phyloP scores from a whole-genome alignment of 2,329 filamentous ascomycete species.

The Penicillium sp. region DNA sequence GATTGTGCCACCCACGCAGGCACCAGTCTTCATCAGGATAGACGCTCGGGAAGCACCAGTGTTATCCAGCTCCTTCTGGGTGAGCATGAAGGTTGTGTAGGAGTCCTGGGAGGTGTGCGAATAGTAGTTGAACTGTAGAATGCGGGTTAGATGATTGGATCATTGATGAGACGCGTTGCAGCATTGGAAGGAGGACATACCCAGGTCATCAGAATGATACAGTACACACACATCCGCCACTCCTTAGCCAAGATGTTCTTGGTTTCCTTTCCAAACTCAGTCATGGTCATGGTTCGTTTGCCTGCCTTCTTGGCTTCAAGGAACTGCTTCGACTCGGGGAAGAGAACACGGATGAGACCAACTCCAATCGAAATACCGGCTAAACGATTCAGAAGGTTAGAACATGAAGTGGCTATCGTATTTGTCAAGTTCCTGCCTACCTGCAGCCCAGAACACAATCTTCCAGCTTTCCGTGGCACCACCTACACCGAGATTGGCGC shows the following conservation, averaged over 20 bases:
- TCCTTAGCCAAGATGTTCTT: slow-evolving; percentile 62
- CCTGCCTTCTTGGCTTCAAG: slow-evolving; percentile 60
- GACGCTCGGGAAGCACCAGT: slow-evolving; percentile 61
- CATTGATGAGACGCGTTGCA: too few relatives aligned
- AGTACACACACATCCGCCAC: slow-evolving; percentile 74
- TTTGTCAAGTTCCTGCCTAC: slow-evolving; percentile 31
- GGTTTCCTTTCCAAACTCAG: slow-evolving; percentile 63
- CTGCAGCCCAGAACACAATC: slow-evolving; percentile 65
- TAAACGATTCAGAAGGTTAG: slow-evolving; percentile 7
- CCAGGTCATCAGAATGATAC: slow-evolving; percentile 70
- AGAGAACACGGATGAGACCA: slow-evolving; percentile 60
- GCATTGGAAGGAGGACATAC: slow-evolving; percentile 9
- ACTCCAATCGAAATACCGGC: slow-evolving; percentile 44
- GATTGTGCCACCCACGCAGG: slow-evolving; percentile 53
- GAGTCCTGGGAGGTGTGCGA: slow-evolving; percentile 75
- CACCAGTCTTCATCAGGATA: slow-evolving; percentile 76
- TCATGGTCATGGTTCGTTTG: slow-evolving; percentile 43
- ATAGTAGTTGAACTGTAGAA: slow-evolving; percentile 57
- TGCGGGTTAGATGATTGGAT: too few relatives aligned
- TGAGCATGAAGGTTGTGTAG: slow-evolving; percentile 74
- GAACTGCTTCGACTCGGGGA: slow-evolving; percentile 72
- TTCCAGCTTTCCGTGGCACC: slow-evolving; percentile 56
- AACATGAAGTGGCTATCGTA: too few relatives aligned
- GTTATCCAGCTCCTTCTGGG: slow-evolving; percentile 63
- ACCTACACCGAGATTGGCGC: slow-evolving; percentile 65